A percentile compares a stretch with the other conserved stretches of the same genome.
Evolutionary conservation across 2,329 filamentous ascomycete species (phyloP).

Genomic region (Aspergillus felis): DNA sequence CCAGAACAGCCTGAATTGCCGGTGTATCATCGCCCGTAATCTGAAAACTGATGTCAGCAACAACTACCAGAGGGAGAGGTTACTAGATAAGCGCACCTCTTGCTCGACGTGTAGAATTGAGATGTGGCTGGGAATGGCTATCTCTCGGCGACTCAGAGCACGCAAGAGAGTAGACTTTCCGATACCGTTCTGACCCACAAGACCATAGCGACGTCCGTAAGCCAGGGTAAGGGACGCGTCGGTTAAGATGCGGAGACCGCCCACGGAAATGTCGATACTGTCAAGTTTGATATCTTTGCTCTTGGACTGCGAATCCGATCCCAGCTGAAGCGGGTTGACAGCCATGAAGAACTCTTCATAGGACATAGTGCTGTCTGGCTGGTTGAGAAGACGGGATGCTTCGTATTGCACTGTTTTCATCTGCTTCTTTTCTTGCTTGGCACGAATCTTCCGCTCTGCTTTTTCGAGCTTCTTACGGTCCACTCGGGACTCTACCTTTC

Average conservation of each 20-base stretch:
- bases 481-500: conserved; percentile 96
- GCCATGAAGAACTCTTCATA: conserved; percentile 99
- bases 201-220: conserved; percentile 89
- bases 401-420: conserved; percentile 99
- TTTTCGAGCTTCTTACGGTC: conserved; percentile 99
- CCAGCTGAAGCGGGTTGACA: conserved; percentile 92
- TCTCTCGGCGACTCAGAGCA: conserved; percentile 86
- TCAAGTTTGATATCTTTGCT: conserved; percentile 99
- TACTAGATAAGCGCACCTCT: conserved; percentile 60
- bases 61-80: not conserved
- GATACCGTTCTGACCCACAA: conserved; percentile 99
- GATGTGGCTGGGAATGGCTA: conserved; percentile 93
- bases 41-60: conserved; percentile 42
- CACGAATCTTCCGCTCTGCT: conserved; percentile 93
- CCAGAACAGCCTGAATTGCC: conserved; percentile 88
- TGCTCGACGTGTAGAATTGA: conserved; percentile 99
- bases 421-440: conserved; percentile 96
- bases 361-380: conserved; percentile 76
- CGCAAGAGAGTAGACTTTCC: conserved; percentile 93
- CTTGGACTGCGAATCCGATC: conserved; percentile 67
- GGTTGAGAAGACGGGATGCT: conserved; percentile 81
- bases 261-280: conserved; percentile 90
- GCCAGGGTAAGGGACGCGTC: conserved; percentile 88
- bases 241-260: conserved; percentile 80
- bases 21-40: conserved; percentile 94